phyloP scores from a whole-genome alignment of 2,329 filamentous ascomycete genomes.

The Aureobasidium sp. region DNA sequence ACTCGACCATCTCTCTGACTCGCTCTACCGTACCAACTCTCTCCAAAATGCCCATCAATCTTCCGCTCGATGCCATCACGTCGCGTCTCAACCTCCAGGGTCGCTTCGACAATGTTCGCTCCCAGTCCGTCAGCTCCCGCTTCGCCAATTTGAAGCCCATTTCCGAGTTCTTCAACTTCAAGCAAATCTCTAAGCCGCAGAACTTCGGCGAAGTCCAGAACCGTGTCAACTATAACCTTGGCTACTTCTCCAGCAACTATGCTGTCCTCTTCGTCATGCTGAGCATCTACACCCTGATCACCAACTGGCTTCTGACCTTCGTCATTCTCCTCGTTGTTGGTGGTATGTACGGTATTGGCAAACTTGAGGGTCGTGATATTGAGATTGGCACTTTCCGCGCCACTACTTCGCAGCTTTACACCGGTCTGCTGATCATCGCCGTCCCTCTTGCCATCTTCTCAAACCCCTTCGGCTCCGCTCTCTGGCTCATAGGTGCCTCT shows the following conservation, averaged over 20 bases:
- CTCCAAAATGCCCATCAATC: constrained; percentile 71
- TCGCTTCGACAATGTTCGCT: constrained; percentile 76
- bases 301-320: constrained; percentile 79
- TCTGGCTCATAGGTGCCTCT: constrained; percentile 94
- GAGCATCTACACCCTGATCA: constrained; percentile 88
- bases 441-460: constrained; percentile 80
- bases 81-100: constrained; percentile 81
- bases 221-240: constrained; percentile 92
- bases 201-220: constrained; percentile 88
- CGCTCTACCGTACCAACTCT: not conserved
- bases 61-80: constrained; percentile 85
- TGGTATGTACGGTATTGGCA: constrained; percentile 87
- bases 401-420: constrained; percentile 91
- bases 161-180: constrained; percentile 91
- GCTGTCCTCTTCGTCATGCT: constrained; percentile 89
- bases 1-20: not conserved
- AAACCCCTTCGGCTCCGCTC: constrained; percentile 73
- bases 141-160: constrained; percentile 90
- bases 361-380: constrained; percentile 80
- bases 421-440: constrained; percentile 71
- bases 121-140: constrained; percentile 68
- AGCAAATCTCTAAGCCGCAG: constrained; percentile 87
- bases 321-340: constrained; percentile 81
- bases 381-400: constrained; percentile 76
- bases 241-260: constrained; percentile 98